Conservation (phyloP, 2,329 filamentous ascomycete species). For the Leptographium lundbergii region DNA sequence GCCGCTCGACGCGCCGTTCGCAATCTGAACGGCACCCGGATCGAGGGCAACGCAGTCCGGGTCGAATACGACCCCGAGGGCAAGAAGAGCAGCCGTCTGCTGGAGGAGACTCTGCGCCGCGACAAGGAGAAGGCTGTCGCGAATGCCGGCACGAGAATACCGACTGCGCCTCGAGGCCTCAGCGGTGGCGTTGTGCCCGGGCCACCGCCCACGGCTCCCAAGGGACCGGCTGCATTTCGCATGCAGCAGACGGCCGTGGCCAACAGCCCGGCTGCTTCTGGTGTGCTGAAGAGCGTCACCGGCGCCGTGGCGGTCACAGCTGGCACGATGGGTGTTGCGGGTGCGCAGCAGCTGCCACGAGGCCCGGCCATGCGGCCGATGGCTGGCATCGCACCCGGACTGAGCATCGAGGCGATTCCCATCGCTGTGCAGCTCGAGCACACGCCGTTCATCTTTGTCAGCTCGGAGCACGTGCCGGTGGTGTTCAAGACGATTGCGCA, state of each 20-base stretch:
- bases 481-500: constrained; percentile 77
- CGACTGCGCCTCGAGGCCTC: constrained; percentile 20
- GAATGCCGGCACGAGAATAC: constrained; percentile 16
- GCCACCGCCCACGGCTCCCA: constrained; percentile 74
- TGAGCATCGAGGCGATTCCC: constrained; percentile 49
- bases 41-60: constrained; percentile 64
- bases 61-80: constrained; percentile 88
- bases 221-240: constrained; percentile 57
- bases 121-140: constrained; percentile 41
- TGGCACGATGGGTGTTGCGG: constrained; percentile 18
- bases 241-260: constrained; percentile 3
- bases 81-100: constrained; percentile 63
- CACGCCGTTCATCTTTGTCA: constrained; percentile 82
- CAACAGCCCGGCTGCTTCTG: not conserved
- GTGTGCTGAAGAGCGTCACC: not conserved
- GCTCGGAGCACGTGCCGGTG: constrained; percentile 77
- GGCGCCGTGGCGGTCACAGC: constrained; percentile 1
- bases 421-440: constrained; percentile 59
- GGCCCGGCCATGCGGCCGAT: constrained; percentile 25
- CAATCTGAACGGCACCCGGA: constrained; percentile 63
- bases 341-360: constrained; percentile 4
- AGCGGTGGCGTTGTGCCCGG: constrained; percentile 30
- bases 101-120: constrained; percentile 60
- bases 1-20: constrained; percentile 72
- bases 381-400: constrained; percentile 30